Percentiles rank a stretch among this genome's conserved stretches.
Evolutionary conservation across 2,329 filamentous ascomycete species (phyloP).

Genomic region (Cadophora sp.): DNA sequence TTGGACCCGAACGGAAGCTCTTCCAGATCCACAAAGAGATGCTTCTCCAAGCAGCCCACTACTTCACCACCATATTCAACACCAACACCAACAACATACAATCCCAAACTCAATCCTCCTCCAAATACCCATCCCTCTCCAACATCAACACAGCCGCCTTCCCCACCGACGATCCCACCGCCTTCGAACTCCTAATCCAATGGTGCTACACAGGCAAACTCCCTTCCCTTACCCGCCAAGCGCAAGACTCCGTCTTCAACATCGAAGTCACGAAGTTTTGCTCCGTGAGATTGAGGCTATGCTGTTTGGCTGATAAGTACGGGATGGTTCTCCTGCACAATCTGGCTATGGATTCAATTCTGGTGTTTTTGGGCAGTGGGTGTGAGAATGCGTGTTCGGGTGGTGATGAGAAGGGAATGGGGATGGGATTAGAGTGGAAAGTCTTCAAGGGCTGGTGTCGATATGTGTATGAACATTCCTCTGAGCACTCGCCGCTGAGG

Average conservation of each 20-base stretch:
- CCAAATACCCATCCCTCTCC: too few relatives aligned
- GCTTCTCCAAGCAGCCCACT: conserved; percentile 20
- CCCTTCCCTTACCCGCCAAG: not conserved
- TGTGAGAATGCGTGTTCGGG: too few relatives aligned
- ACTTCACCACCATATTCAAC: conserved; percentile 27
- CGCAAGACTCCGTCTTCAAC: not conserved
- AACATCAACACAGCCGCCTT: conserved; percentile 2
- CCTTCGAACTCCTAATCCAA: conserved; percentile 3
- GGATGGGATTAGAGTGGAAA: not conserved
- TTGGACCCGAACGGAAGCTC: not conserved
- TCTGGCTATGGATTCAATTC: conserved; percentile 20
- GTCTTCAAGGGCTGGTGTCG: not conserved
- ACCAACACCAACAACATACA: conserved; percentile 5
- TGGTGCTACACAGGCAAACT: conserved; percentile 8
- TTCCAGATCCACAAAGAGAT: conserved; percentile 26
- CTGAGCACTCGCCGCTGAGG: not conserved
- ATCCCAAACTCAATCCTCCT: too few relatives aligned
- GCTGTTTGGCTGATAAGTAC: conserved; percentile 24
- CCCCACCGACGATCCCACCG: not conserved
- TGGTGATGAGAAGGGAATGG: not conserved
- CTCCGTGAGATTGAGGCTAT: conserved; percentile 16
- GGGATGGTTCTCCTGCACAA: conserved; percentile 19
- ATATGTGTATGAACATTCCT: conserved; percentile 4
- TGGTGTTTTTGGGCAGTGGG: not conserved
- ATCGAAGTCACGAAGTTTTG: conserved; percentile 1